A percentile compares a stretch with the other conserved stretches of the same genome.
These are phyloP conservation scores for Magnaporthiopsis poae DNA, from an alignment of 2,329 filamentous ascomycete genomes.

Conservation along the genomic window DNA sequence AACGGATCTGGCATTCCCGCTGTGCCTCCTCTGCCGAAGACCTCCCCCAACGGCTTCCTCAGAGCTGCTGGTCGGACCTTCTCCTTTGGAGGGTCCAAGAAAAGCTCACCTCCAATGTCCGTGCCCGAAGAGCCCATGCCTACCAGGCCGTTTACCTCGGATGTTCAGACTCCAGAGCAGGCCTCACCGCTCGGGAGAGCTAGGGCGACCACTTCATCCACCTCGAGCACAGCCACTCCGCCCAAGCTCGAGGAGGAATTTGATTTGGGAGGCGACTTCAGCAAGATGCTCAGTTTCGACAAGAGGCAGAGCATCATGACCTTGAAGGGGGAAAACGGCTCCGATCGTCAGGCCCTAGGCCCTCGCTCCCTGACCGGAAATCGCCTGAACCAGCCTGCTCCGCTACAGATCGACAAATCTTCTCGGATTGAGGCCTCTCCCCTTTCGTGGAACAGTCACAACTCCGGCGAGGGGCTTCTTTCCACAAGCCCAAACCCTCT, in stretches of 20 bases:
- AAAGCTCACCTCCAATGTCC: conserved; percentile 29
- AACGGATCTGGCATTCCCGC: conserved; percentile 23
- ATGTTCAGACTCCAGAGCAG: conserved; percentile 27
- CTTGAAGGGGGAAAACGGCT: conserved; percentile 20
- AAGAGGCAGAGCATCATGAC: conserved; percentile 44
- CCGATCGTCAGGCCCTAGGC: conserved; percentile 25
- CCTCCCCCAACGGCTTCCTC: conserved; percentile 40
- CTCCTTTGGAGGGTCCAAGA: conserved; percentile 49
- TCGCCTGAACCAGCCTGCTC: conserved; percentile 35
- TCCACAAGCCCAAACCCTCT: conserved; percentile 23
- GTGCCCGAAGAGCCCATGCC: conserved; percentile 26
- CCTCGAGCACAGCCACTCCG: conserved; percentile 42
- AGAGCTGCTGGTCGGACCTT: conserved; percentile 49
- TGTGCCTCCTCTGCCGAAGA: conserved; percentile 35
- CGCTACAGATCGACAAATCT: conserved; percentile 37
- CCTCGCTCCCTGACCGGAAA: conserved; percentile 37
- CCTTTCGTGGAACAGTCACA: conserved; percentile 42
- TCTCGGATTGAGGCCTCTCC: conserved; percentile 37
- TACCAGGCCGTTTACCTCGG: conserved; percentile 24
- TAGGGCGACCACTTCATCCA: conserved; percentile 45
- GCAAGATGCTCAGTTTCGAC: conserved; percentile 48
- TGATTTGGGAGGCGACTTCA: conserved; percentile 49
- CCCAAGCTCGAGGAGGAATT: conserved; percentile 37
- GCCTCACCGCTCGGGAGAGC: conserved; percentile 31
- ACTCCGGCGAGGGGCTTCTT: conserved; percentile 40